Evolutionary conservation across 345 rosid species (phyloP).

Genomic region (Aegle marmelos): DNA sequence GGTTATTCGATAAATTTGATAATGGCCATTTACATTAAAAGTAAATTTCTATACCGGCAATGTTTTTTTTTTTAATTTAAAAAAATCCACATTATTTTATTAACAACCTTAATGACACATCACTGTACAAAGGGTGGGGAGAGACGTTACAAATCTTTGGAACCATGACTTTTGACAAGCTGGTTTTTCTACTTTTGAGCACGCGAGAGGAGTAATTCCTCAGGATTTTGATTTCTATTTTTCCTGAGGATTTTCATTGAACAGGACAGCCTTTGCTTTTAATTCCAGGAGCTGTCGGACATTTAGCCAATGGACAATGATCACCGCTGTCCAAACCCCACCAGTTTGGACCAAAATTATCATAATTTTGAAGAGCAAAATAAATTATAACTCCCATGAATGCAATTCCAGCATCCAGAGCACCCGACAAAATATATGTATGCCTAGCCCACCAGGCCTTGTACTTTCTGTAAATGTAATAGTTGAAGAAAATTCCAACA

Average conservation of each 20-base stretch:
- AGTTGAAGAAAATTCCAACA: constrained; percentile 71
- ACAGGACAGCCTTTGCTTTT: constrained; percentile 26
- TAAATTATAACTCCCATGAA: constrained; percentile 61
- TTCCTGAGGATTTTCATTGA: no score
- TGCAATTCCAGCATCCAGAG: constrained; percentile 77
- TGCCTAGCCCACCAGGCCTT: constrained; percentile 77
- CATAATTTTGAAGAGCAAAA: constrained; percentile 50
- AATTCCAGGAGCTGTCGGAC: constrained; percentile 55
- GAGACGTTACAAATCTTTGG: background rate
- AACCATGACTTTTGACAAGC: background rate
- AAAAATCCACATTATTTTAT: background rate
- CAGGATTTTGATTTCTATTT: no score
- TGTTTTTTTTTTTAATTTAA: no score
- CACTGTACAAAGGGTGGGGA: background rate
- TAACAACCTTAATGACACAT: background rate
- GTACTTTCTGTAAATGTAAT: constrained; percentile 47
- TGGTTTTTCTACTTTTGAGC: background rate
- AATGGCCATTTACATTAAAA: background rate
- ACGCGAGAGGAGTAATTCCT: background rate
- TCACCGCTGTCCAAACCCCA: constrained; percentile 61
- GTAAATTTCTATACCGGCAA: background rate
- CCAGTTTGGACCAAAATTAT: constrained; percentile 56
- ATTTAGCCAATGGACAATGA: constrained; percentile 58
- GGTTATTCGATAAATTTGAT: background rate
- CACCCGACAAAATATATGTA: constrained; percentile 70